phyloP scores from a whole-genome alignment of 1,284 basidiomycete species.

The Sphagnurus paluster region DNA sequence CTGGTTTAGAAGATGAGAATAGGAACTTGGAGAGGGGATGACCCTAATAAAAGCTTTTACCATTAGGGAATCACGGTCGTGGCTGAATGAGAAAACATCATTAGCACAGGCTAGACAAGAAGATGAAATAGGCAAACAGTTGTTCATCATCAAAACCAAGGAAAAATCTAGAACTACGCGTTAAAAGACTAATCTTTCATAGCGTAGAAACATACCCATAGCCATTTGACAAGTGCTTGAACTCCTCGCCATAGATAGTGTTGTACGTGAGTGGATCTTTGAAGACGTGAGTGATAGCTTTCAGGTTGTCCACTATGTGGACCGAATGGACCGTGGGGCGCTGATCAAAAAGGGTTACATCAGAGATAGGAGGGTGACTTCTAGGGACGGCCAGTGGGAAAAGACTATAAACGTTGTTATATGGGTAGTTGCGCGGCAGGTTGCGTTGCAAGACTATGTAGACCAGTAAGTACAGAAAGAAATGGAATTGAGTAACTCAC shows the following conservation, averaged over 20 bases:
- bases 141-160: conserved; percentile 30
- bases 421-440: conserved; percentile 21
- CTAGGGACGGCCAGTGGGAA: conserved; percentile 24
- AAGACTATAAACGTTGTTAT: conserved; percentile 23
- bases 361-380: conserved; percentile 11
- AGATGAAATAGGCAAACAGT: conserved; percentile 21
- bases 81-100: conserved; percentile 9
- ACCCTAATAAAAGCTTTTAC: conserved; percentile 3
- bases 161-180: conserved; percentile 13
- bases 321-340: conserved; percentile 11
- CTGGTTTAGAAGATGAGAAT: conserved; percentile 5
- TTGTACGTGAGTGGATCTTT: conserved; percentile 29
- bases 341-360: background rate
- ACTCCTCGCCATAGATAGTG: conserved; percentile 21
- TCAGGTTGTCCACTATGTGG: conserved; percentile 13
- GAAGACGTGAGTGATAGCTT: conserved; percentile 33
- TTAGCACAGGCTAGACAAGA: background rate
- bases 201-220: conserved; percentile 29
- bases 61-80: conserved; percentile 24
- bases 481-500: conserved; percentile 9
- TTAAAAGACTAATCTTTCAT: background rate
- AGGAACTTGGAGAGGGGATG: background rate
- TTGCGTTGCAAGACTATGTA: conserved; percentile 23
- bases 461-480: background rate
- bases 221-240: conserved; percentile 24